Percentiles rank a stretch among this genome's conserved stretches.
Conservation (phyloP, 2,329 filamentous ascomycete species). For the Onygena corvina region DNA sequence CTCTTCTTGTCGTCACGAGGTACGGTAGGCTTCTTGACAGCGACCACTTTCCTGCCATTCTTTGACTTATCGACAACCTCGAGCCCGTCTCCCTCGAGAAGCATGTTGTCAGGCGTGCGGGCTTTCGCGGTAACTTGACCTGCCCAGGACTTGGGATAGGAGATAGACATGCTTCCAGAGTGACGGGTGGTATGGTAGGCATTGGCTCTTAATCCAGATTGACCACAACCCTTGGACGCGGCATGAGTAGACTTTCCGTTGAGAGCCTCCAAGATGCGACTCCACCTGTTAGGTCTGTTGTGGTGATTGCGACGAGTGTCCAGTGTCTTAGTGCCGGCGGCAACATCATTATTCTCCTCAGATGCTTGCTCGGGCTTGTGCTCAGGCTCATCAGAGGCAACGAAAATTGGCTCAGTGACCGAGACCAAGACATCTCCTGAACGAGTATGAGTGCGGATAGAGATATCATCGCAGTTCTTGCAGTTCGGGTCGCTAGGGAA, state of each 20-base stretch:
- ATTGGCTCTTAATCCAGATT: neutral
- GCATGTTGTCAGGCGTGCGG: conserved; percentile 14
- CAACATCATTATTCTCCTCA: neutral
- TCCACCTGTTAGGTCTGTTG: neutral
- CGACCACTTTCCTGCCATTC: conserved; percentile 12
- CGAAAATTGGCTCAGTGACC: conserved; percentile 17
- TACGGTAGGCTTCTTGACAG: conserved; percentile 12
- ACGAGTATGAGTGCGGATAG: conserved; percentile 15
- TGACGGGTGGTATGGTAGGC: conserved; percentile 17
- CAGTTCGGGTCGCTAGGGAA: neutral
- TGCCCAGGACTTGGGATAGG: conserved; percentile 24
- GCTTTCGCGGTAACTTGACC: conserved; percentile 20
- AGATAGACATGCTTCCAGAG: conserved; percentile 19
- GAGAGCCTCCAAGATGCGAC: neutral
- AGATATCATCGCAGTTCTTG: conserved; percentile 6
- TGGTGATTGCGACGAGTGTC: neutral
- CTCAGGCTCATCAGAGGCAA: neutral
- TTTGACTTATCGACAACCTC: conserved; percentile 11
- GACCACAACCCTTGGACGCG: neutral
- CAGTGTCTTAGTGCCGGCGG: neutral
- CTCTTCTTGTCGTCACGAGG: conserved; percentile 7
- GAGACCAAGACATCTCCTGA: conserved; percentile 16
- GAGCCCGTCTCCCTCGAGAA: conserved; percentile 19
- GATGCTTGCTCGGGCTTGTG: too few relatives aligned
- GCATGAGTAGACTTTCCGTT: neutral